phyloP scores from a whole-genome alignment of 352 stramenopile species.

The Phytopythium sindhum region DNA sequence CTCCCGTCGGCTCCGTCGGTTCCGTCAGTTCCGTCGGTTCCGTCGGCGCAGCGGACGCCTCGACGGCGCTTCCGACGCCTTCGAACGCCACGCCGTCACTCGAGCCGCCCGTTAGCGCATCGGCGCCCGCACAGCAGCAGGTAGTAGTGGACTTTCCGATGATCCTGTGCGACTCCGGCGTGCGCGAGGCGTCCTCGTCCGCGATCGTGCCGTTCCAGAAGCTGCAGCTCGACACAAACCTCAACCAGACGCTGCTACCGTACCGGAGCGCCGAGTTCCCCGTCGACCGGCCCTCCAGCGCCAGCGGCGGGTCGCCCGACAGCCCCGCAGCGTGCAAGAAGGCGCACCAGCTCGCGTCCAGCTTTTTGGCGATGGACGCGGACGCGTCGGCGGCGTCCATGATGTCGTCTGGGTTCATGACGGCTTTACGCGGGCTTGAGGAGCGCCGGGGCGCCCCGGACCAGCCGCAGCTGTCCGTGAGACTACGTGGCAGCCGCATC shows the following conservation, averaged over 20 bases:
- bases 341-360: constrained; percentile 32
- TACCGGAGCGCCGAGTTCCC: constrained; percentile 16
- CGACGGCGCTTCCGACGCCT: constrained; percentile 5
- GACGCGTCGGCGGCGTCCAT: constrained; percentile 19
- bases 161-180: constrained; percentile 37
- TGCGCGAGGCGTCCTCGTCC: constrained; percentile 22
- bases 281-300: neutral
- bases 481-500: constrained; percentile 56
- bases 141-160: constrained; percentile 54
- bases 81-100: neutral
- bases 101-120: neutral
- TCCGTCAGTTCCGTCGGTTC: too few species aligned
- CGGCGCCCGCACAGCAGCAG: neutral
- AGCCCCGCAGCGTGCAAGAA: constrained; percentile 18
- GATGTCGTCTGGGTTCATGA: constrained; percentile 69
- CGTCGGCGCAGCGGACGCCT: neutral
- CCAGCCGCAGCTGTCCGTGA: constrained; percentile 71
- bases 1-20: neutral
- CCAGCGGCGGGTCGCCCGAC: constrained; percentile 9
- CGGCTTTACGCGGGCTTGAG: constrained; percentile 46
- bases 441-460: constrained; percentile 39
- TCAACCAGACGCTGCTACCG: constrained; percentile 69
- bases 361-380: constrained; percentile 25
- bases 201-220: constrained; percentile 83
- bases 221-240: constrained; percentile 71